A percentile compares a stretch with the other conserved stretches of the same genome.
These are phyloP conservation scores for Puccinia polysora DNA, from an alignment of 1,284 basidiomycete species.

Conservation along the genomic window DNA sequence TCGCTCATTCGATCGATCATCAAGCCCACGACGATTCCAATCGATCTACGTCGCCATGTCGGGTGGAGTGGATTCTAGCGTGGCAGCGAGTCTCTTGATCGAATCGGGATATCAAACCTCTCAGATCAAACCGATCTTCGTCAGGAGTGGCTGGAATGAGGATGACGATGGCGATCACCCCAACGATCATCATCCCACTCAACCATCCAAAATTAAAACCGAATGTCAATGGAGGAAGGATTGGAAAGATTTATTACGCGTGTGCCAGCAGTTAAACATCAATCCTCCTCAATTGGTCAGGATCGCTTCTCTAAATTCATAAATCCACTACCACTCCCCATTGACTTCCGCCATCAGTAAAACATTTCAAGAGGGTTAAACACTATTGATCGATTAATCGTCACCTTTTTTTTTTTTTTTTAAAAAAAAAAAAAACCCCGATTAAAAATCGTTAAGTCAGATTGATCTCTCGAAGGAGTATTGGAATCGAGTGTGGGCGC, in stretches of 20 bases:
- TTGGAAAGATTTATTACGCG: slow-evolving; percentile 79
- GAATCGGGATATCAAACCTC: slow-evolving; percentile 58
- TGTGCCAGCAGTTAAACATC: slow-evolving; percentile 59
- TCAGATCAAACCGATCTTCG: slow-evolving; percentile 58
- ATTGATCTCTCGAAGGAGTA: slow-evolving; percentile 79
- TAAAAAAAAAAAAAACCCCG: no score
- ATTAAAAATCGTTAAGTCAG: no score
- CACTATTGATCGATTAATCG: no score
- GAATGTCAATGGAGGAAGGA: slow-evolving; percentile 95
- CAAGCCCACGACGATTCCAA: no score
- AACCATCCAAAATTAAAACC: slow-evolving; percentile 56
- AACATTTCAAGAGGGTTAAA: no score
- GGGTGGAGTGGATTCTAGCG: slow-evolving; percentile 91
- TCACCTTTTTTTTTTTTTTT: slow-evolving; percentile 20
- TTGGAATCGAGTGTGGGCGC: slow-evolving; percentile 82
- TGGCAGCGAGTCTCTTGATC: slow-evolving; percentile 69
- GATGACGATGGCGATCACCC: slow-evolving; percentile 52
- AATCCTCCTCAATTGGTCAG: slow-evolving; percentile 58
- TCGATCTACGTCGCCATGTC: slow-evolving; percentile 90
- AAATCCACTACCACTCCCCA: no score
- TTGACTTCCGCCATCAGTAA: no score
- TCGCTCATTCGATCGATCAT: no score
- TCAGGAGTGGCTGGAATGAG: slow-evolving; percentile 96
- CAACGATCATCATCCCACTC: slow-evolving; percentile 43
- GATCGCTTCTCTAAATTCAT: no score